Evolutionary conservation across 2,329 filamentous ascomycete species (phyloP).

Genomic region (Fusarium sp.): DNA sequence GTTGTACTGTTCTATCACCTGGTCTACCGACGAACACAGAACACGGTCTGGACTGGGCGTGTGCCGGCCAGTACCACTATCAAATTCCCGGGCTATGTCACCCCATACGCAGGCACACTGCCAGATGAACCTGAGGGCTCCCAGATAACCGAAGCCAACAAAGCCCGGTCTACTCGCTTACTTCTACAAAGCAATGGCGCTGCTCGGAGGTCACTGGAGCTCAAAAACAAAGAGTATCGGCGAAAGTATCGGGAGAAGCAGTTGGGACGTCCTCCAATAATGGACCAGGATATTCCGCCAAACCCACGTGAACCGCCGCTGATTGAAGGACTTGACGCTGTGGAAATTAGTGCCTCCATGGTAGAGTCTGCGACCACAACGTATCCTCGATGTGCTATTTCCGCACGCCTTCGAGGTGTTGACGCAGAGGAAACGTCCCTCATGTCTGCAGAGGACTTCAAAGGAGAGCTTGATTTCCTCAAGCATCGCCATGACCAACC

Average conservation of each 20-base stretch:
- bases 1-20: background rate
- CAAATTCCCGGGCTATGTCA: no score
- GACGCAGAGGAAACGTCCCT: background rate
- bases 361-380: background rate
- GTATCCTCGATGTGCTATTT: background rate
- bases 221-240: no score
- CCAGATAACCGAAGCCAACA: no score
- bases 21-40: background rate
- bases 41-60: background rate
- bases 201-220: no score
- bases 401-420: background rate
- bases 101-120: no score
- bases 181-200: no score
- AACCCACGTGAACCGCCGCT: background rate
- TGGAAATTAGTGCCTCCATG: background rate
- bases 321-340: background rate
- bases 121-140: no score
- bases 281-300: background rate
- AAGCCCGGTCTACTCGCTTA: no score
- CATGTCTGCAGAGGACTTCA: background rate
- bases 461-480: background rate
- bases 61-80: no score
- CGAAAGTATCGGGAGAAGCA: no score
- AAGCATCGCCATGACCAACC: no score
- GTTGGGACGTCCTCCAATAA: background rate